Percentiles rank a stretch among this genome's conserved stretches.
phyloP scores from a whole-genome alignment of 106 monocot species.

The Vanilla planifolia region DNA sequence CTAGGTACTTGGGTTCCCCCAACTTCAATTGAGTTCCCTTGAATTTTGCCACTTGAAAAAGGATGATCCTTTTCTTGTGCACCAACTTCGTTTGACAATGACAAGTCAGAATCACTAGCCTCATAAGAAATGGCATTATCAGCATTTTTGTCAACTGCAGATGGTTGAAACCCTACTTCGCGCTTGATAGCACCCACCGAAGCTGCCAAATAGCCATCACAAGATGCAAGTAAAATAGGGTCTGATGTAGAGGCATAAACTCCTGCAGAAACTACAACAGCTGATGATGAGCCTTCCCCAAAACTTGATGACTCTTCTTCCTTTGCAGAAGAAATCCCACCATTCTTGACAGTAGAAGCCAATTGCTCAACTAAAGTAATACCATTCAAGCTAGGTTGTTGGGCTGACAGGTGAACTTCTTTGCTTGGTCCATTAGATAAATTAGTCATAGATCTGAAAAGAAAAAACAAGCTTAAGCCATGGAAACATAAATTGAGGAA shows the following conservation, averaged over 20 bases:
- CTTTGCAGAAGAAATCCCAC: constrained; percentile 1
- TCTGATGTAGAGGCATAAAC: constrained; percentile 5
- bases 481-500: background rate
- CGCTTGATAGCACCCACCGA: constrained; percentile 6
- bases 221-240: constrained; percentile 9
- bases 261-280: constrained; percentile 5
- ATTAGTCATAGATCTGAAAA: constrained; percentile 1
- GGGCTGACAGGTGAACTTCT: background rate
- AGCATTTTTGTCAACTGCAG: constrained; percentile 2
- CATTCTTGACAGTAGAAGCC: background rate
- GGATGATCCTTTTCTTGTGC: constrained; percentile 5
- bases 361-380: constrained; percentile 1
- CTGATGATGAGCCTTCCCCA: background rate
- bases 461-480: background rate
- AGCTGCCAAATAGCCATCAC: constrained; percentile 6
- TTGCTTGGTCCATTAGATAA: constrained; percentile 4
- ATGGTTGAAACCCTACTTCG: constrained; percentile 1
- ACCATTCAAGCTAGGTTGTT: background rate
- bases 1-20: constrained; percentile 6
- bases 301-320: background rate
- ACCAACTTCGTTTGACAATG: background rate
- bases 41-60: background rate
- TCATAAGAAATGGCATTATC: constrained; percentile 11
- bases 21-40: constrained; percentile 12
- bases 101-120: constrained; percentile 10